These are phyloP conservation scores for Erysimum cheiri DNA, from an alignment of 441 rosid species.

Conservation along the genomic window DNA sequence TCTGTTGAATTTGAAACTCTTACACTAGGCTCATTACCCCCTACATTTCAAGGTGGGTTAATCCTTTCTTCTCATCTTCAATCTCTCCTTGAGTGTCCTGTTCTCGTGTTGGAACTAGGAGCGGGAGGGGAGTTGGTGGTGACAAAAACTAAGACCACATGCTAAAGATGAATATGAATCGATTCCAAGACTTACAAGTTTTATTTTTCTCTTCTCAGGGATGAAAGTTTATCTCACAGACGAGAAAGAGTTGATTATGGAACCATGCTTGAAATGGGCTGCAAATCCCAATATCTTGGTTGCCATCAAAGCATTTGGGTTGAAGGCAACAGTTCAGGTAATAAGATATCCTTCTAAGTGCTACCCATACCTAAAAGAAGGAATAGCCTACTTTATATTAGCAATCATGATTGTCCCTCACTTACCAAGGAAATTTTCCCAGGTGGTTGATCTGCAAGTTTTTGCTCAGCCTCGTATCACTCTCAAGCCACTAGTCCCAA, in stretches of 20 bases:
- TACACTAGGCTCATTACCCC: constrained; percentile 89
- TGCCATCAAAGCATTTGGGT: constrained; percentile 86
- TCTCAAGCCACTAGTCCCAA: constrained; percentile 93
- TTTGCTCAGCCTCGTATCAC: constrained; percentile 92
- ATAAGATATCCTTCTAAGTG: constrained; percentile 21
- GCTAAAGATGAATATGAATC: constrained; percentile 5
- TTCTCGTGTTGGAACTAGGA: constrained; percentile 5
- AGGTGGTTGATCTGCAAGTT: constrained; percentile 92
- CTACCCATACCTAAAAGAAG: neutral
- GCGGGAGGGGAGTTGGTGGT: neutral
- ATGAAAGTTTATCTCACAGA: constrained; percentile 96
- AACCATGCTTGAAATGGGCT: constrained; percentile 94
- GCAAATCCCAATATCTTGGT: constrained; percentile 82
- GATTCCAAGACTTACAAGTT: neutral
- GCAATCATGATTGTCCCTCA: constrained; percentile 19
- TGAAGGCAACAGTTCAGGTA: constrained; percentile 97
- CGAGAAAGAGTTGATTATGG: constrained; percentile 97
- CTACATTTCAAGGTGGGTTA: constrained; percentile 74
- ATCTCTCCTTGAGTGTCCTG: constrained; percentile 2
- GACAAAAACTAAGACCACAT: constrained; percentile 8
- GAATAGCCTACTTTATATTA: neutral
- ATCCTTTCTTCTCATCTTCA: constrained; percentile 2
- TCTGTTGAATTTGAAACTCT: constrained; percentile 87
- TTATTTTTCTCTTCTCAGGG: constrained; percentile 53
- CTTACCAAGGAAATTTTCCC: constrained; percentile 36